A percentile compares a stretch with the other conserved stretches of the same genome.
Evolutionary conservation across 768 basidiomycete genomes (phyloP).

Genomic region (Suillus americanus): DNA sequence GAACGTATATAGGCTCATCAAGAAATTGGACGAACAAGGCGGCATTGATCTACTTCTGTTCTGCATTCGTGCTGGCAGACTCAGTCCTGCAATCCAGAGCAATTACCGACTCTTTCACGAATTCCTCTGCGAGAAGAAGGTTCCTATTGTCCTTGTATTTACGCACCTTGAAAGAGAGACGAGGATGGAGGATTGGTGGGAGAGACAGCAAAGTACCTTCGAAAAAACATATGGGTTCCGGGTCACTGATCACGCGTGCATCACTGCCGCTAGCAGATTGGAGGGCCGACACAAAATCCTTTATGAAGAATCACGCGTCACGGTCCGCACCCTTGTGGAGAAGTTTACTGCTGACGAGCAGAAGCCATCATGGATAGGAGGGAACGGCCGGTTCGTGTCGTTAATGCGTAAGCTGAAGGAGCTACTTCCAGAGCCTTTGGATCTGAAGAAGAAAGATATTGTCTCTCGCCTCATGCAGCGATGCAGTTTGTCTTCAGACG

Average conservation of each 20-base stretch:
- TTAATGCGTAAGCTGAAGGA: conserved; percentile 13
- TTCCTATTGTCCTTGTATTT: conserved; percentile 41
- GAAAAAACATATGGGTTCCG: conserved; percentile 21
- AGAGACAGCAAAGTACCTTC: conserved; percentile 25
- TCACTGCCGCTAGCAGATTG: conserved; percentile 34
- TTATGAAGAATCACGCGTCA: conserved; percentile 32
- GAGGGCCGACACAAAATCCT: conserved; percentile 30
- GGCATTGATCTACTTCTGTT: conserved; percentile 36
- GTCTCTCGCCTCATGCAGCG: conserved; percentile 21
- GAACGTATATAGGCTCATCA: conserved; percentile 27
- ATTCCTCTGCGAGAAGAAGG: conserved; percentile 37
- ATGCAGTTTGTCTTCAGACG: conserved; percentile 28
- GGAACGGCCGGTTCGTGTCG: conserved; percentile 17
- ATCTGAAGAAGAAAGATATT: conserved; percentile 17
- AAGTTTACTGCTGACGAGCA: conserved; percentile 5
- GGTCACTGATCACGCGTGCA: conserved; percentile 38
- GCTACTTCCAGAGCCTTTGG: conserved; percentile 14
- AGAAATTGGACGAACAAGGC: conserved; percentile 21
- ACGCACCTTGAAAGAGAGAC: conserved; percentile 39
- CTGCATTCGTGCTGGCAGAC: conserved; percentile 36
- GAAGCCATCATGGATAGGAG: conserved; percentile 9
- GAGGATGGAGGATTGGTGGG: conserved; percentile 38
- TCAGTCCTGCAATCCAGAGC: conserved; percentile 27
- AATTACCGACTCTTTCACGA: conserved; percentile 43
- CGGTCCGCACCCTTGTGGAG: conserved; percentile 22